Base-by-base conservation (phyloP, 2,329 filamentous ascomycete genomes). In the Alternaria atra region DNA sequence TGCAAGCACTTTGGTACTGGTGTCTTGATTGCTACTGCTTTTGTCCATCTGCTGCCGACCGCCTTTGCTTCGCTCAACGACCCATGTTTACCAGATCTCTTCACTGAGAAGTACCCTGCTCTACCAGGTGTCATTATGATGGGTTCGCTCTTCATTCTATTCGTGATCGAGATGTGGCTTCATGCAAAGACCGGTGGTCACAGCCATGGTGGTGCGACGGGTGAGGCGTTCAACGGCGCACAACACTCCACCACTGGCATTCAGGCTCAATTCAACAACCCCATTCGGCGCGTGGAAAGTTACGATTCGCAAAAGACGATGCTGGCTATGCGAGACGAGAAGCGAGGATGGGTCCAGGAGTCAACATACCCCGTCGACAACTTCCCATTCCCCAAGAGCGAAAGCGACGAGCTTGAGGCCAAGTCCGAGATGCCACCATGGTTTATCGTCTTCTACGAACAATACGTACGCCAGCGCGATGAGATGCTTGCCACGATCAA, bases 11-110 rank as follows among this genome's bases (percentile, higher is more conserved):
- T 80, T 53, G 77, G 92, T 72, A 95, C 92, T 1, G 92, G 92
- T 60, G 92, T 95, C 20, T 83, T 95, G n/a, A 90, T 95, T 63
- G 91, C 92, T 10, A 95, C 92, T 1, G 91, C 92, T 56, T 95
- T 95, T 72, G 91, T 94, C 27, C 91, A 94, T 80, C 81, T 89
- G 66, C 82, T 89, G 6, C 87, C 87, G 0, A 88, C 86, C 4
- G 87, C 87, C 15, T 89, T 89, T 69, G 79, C 69, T 44, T 81
- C 79, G 20, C 75, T 82, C 60, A 80, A 76, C 53, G 73, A 82
- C 57, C 79, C 80, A 65, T 82, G 87, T 68, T 84, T 89, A 6
- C 87, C 87, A 6, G 83, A 86, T 59, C 77, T 89, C 6, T 89
- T 88, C 73, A 86, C 82, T 30, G 81, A 85, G 0, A 73, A 87